Evolutionary conservation across 1,284 basidiomycete genomes (phyloP).

Genomic region (Cryptococcus sp.): DNA sequence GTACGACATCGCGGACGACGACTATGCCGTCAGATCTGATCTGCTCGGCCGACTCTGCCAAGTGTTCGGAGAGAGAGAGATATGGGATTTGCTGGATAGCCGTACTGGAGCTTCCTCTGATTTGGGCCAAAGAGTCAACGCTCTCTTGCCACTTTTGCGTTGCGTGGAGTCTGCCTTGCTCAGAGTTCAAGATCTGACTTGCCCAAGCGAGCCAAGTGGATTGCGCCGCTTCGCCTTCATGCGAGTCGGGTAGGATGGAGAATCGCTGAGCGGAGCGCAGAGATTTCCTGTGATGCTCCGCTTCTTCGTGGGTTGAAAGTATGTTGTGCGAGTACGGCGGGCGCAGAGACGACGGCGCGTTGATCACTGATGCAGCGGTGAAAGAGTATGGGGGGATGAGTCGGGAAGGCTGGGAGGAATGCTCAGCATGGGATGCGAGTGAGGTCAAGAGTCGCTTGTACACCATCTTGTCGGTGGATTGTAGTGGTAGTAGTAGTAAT

Average conservation of each 20-base stretch:
- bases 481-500: neutral
- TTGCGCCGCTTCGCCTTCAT: too few relatives aligned
- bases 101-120: too few relatives aligned
- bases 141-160: too few relatives aligned
- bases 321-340: constrained; percentile 26
- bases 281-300: too few relatives aligned
- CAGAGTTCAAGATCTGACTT: too few relatives aligned
- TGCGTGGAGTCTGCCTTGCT: too few relatives aligned
- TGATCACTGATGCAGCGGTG: constrained; percentile 5
- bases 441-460: constrained; percentile 24
- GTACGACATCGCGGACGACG: constrained; percentile 45
- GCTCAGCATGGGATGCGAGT: constrained; percentile 15
- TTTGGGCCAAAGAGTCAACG: too few relatives aligned
- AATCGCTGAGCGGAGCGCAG: too few relatives aligned
- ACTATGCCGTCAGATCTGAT: constrained; percentile 32
- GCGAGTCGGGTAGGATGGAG: too few relatives aligned
- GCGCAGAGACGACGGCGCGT: constrained; percentile 16
- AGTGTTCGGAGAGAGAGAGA: constrained; percentile 28
- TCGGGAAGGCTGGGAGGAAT: constrained; percentile 9
- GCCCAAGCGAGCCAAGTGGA: too few relatives aligned
- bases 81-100: constrained; percentile 37
- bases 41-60: constrained; percentile 16
- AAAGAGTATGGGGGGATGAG: constrained; percentile 30
- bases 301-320: neutral
- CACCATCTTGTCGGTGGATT: constrained; percentile 7